Base-by-base conservation (phyloP, 176 grass and related monocot genomes). In the Avena insularis region DNA sequence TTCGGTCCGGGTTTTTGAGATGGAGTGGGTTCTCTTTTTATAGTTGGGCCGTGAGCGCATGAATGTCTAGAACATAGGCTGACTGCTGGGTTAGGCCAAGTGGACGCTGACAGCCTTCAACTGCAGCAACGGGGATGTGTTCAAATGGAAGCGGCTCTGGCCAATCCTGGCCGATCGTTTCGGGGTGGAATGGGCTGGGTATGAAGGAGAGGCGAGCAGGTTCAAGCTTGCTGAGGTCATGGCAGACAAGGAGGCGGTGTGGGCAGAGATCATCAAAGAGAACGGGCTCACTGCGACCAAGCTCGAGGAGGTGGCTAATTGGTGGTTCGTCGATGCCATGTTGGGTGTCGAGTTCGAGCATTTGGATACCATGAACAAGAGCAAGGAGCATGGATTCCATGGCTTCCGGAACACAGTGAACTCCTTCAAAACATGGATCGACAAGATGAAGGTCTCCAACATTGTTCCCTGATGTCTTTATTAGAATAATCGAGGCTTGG, bases 381-480 rank as follows among this genome's bases (percentile, higher is more conserved):
- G 62, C 1, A 65, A 65, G 62, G 62, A 65, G 11, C 62, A 31
- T 6, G 62, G 62, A 13, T 65, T 65, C 62, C 62, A 14, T 31
- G 62, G 62, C 62, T 65, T 65, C 62, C 12, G 62, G 25, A 65
- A 65, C 62, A 31, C 62, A 6, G 25, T 6, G 3, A 65, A 31
- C 25, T 65, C 62, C 62, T 65, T 65, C 62, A 31, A 65, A 13
- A 65, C 62, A 65, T 65, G 62, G 25, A 65, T 64, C 23, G 4
- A 64, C 61, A 64, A 64, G 61, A 64, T 64, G 61, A 64, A 64
- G 61, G 25, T 64, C 29, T 64, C 61, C 61, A 64, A 64, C 23
- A 64, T 64, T 64, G 61, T 64, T 64, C 61, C 61, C 61, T 64
- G 23, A 64, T 64, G 61, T 27, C 61, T 64, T 64, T 64, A 23